These are phyloP conservation scores for Gamsiella multidivaricata DNA, from an alignment of 192 early-diverging fungal genomes.

Conservation along the genomic window DNA sequence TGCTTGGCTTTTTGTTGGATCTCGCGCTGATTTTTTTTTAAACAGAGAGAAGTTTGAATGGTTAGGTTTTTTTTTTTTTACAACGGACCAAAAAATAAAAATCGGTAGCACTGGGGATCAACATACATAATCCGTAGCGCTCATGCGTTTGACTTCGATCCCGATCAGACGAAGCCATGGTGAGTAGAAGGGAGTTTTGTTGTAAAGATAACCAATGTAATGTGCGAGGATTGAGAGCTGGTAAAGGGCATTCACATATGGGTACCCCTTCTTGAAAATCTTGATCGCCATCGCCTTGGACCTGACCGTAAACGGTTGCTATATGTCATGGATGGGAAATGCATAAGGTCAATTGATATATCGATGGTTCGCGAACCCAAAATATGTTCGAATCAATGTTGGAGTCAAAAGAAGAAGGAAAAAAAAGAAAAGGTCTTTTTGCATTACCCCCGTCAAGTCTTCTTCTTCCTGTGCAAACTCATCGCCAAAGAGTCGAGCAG, in stretches of 20 bases:
- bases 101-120: background rate
- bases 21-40: slow-evolving; percentile 38
- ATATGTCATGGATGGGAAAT: background rate
- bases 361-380: no score
- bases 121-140: slow-evolving; percentile 83
- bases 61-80: slow-evolving; percentile 20
- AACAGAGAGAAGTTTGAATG: slow-evolving; percentile 6
- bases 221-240: slow-evolving; percentile 72
- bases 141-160: slow-evolving; percentile 83
- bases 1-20: slow-evolving; percentile 54
- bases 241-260: slow-evolving; percentile 77
- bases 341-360: no score
- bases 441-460: slow-evolving; percentile 47
- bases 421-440: background rate
- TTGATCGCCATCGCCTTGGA: slow-evolving; percentile 37
- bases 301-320: slow-evolving; percentile 31
- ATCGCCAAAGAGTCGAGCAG: slow-evolving; percentile 73
- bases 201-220: slow-evolving; percentile 87
- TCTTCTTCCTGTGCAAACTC: slow-evolving; percentile 59
- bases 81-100: background rate
- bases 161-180: slow-evolving; percentile 88
- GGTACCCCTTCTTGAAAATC: slow-evolving; percentile 67
- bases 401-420: background rate
- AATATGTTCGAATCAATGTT: no score
- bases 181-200: slow-evolving; percentile 82